Percentiles rank a stretch among this genome's conserved stretches.
Evolutionary conservation across 148 eudicot genomes (phyloP).

Genomic region (Rhododendron ferrugineum): DNA sequence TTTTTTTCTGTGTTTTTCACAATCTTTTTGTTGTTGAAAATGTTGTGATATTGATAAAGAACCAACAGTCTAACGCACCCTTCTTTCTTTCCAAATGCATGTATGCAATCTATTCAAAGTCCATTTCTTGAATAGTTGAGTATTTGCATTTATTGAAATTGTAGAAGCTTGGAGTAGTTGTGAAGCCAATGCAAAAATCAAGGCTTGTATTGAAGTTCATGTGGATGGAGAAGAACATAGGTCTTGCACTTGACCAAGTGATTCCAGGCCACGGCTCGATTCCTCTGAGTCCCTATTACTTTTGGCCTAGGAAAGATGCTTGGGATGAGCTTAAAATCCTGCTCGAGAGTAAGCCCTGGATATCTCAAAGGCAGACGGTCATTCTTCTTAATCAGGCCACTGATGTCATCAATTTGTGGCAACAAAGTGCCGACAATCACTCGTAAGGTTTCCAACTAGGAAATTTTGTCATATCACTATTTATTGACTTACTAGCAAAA

Average conservation of each 20-base stretch:
- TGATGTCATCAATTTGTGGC: conserved; percentile 96
- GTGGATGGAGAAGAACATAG: conserved; percentile 98
- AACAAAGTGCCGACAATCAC: conserved; percentile 65
- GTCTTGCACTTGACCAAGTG: conserved; percentile 70
- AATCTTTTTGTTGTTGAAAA: neutral
- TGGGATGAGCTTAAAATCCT: conserved; percentile 89
- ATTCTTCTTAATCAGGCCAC: conserved; percentile 93
- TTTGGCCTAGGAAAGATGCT: conserved; percentile 99
- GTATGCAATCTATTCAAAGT: neutral
- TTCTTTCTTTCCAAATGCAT: neutral
- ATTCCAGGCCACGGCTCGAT: conserved; percentile 79
- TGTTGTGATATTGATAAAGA: neutral
- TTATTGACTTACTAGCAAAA: neutral
- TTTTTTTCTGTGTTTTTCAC: neutral
- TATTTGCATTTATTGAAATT: conserved; percentile 3
- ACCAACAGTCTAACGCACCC: neutral
- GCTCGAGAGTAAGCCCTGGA: conserved; percentile 95
- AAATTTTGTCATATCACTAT: conserved; percentile 2
- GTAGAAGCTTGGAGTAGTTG: conserved; percentile 66
- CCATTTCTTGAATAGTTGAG: neutral
- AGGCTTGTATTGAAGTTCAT: conserved; percentile 83
- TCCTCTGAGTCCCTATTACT: conserved; percentile 84
- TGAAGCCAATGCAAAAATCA: conserved; percentile 69
- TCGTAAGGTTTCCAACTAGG: conserved; percentile 19
- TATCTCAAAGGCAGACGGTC: conserved; percentile 72